Evolutionary conservation across 1,284 basidiomycete species (phyloP), one percentile per base, ranked within the genome.

Genomic region (Cystobasidiaceae sp.): DNA sequence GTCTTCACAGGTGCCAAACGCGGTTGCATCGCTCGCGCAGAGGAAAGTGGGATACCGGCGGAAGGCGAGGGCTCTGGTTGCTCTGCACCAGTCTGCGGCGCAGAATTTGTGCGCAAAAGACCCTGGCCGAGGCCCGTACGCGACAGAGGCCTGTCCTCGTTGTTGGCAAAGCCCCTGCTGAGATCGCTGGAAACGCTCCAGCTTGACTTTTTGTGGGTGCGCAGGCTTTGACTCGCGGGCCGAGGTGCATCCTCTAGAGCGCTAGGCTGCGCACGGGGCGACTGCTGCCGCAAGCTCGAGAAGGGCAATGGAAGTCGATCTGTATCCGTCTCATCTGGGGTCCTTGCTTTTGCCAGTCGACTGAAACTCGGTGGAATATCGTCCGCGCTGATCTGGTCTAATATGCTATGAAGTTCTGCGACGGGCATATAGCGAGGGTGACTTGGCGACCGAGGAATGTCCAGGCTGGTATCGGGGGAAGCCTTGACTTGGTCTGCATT

Each of bases 351-450:
- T 5, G 44, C 19, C 7, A 56, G 54, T 17, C 39, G 54, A 28
- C 54, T 56, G 23, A 56, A 56, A 28, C 54, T 56, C 13, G n/a
- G 9, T 2, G 37, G 54, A 37, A 44, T n/a, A 8, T 56, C 54
- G 34, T 56, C 54, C 17, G 54, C 27, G 23, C 17, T 56, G 25
- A 56, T 56, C 39, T 56, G 54, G 13, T 56, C 54, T n/a, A 56
- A 13, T 27, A 56, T 56, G 28, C 54, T 56, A 39, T 56, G 54
- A 2, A 56, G 39, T 19, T 56, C 54, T 15, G 54, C 37, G 30
- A 56, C 54, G 19, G 54, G 54, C 54, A 56, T 56, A 17, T 56
- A 56, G 13, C 54, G n/a, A 13, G 54, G 41, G 27, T 43, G 39
- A n/a, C 54, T 56, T 56, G 54, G 54, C 15, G 54, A 56, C 13